These are phyloP conservation scores for Citrus unshiu DNA, from an alignment of 345 rosid genomes.

Conservation along the genomic window DNA sequence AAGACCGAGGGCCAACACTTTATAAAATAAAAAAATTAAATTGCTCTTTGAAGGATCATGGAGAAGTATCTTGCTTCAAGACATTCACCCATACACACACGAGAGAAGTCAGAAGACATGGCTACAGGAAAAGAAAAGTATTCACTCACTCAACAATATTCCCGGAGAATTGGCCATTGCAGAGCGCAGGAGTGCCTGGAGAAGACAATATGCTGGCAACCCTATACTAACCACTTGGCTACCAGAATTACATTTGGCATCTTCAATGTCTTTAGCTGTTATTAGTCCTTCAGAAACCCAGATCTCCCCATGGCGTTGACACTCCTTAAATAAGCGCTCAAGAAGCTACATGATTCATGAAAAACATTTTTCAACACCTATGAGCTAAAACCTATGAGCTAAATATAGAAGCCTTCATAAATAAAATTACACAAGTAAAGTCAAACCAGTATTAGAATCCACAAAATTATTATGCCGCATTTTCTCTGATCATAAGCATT, in stretches of 20 bases:
- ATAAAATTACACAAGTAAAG: not conserved
- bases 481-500: not conserved
- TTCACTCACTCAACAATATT: constrained; percentile 61
- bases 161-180: constrained; percentile 58
- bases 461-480: not conserved
- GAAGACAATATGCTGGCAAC: constrained; percentile 83
- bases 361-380: constrained; percentile 12
- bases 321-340: constrained; percentile 54
- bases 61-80: not conserved
- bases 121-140: not conserved
- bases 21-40: not conserved
- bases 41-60: not conserved
- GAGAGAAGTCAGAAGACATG: not conserved
- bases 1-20: not conserved
- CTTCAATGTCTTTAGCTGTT: constrained; percentile 72
- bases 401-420: not conserved
- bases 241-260: constrained; percentile 60
- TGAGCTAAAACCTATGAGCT: not conserved
- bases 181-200: constrained; percentile 60
- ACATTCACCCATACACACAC: not conserved
- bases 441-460: not conserved
- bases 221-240: constrained; percentile 73
- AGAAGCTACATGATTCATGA: constrained; percentile 48
- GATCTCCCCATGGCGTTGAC: constrained; percentile 55
- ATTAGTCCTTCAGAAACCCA: constrained; percentile 71